Base-by-base conservation (phyloP, 1,284 basidiomycete genomes). In the Pseudozyma pruni region DNA sequence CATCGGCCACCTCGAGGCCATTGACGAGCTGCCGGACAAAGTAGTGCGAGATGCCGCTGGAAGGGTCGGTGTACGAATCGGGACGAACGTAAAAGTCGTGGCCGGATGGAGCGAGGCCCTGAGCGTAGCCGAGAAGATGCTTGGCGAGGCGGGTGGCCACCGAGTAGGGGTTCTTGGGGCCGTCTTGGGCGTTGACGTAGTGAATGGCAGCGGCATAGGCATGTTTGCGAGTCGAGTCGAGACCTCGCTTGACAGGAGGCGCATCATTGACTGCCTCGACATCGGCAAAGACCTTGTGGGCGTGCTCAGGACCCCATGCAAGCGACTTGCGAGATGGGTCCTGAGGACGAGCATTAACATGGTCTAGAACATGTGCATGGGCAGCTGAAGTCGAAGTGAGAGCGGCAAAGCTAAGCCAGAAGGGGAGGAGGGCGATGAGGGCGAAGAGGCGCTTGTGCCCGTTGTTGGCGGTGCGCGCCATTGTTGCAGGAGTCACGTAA, bases 11-110 rank as follows among this genome's bases (percentile, higher is more conserved):
- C 34, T 71, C 59, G 38, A 77, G 54, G 8, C 75, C 75, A 39
- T 77, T 72, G 53, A 77, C 55, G 34, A 61, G 55, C 54, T 77
- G 75, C 31, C 71, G 72, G 25, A 77, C 40, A 42, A 62, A 77
- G 62, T 70, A 69, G 59, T 73, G 63, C 39, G 58, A 69, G 40
- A 77, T 62, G 19, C 74, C 75, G 35, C 70, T 70, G 20, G 51
- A 53, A 7, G 57, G 52, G 22, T 77, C 75, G 22, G 68, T 67
- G 68, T 77, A 77, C n/a, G 71, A 74, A 47, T 77, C 75, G 32
- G 62, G 61, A 17, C 73, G 56, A 19, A 77, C 57, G 63, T 63
- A 69, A n/a, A 77, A 72, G 35, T 70, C 72, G 46, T 69, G 58
- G 14, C 61, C 68, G 6, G 44, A 41, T n/a, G 69, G 58, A 17